Base-by-base conservation (phyloP, 345 rosid genomes). In the Gynandropsis gynandra region DNA sequence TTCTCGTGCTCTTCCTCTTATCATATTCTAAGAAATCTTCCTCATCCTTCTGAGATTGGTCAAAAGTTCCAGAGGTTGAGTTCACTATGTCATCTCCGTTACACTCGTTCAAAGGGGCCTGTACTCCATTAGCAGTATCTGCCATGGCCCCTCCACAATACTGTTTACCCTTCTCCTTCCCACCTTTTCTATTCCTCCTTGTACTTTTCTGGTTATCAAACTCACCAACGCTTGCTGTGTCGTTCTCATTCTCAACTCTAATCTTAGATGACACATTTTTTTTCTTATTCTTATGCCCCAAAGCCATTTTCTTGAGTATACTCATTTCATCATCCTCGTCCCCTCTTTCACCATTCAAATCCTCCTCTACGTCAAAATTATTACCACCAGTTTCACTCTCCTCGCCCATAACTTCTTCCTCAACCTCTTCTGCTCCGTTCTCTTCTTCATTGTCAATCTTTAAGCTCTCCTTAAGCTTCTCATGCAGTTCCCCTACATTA, bases 301-400 rank as follows among this genome's bases (percentile, higher is more conserved):
- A 74, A 38, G 80, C 50, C 90, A 85, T 87, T 38, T 80, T 80
- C 70, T 87, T 76, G 43, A 87, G 90, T 47, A 85, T 53, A 64
- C 61, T 75, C 46, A 56, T 67, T 64, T 80, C 92, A 2, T 71
- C 85, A 17, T 58, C 73, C 20, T 61, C 76, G 32, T 65, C 72
- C 43, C 39, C 76, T 31, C 44, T 66, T 56, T 46, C 71, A 53
- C 66, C 68, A 42, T 17, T 65, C 15, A 13, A 51, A 69, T 50
- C 63, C 39, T 64, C 68, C 19, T 61, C 75, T 10, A 32, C 71
- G 53, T 62, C 43, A 15, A 61, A 52, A 72, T 64, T 50, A n/a
- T 58, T 74, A 37, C 67, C 78, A 47, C 64, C 72, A 15, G 68
- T 69, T 47, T 65, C 74, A 45, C 42, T 65, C 38, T 55, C 35